A percentile compares a stretch with the other conserved stretches of the same genome.
Evolutionary conservation across 176 grass and related monocot genomes (phyloP).

Genomic region (Phragmites australis): DNA sequence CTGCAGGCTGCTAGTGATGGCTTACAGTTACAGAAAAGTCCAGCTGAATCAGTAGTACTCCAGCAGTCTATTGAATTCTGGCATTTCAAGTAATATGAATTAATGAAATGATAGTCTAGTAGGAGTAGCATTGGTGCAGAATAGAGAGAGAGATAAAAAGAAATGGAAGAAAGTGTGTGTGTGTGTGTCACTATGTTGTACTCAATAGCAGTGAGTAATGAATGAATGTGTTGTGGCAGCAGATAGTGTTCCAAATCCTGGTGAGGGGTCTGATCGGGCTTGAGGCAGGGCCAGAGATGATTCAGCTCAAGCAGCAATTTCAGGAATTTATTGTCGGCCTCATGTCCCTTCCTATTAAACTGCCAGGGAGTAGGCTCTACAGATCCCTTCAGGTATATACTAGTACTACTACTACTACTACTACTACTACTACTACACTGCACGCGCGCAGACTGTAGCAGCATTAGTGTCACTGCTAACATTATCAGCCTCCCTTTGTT

Average conservation of each 20-base stretch:
- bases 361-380: slow-evolving; percentile 84
- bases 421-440: not conserved
- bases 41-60: not conserved
- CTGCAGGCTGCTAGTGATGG: not conserved
- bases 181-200: not conserved
- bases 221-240: slow-evolving; percentile 38
- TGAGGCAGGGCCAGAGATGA: slow-evolving; percentile 76
- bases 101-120: not conserved
- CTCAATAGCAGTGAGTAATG: not conserved
- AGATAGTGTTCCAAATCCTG: slow-evolving; percentile 94
- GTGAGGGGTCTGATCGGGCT: slow-evolving; percentile 87
- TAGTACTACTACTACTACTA: not conserved
- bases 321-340: slow-evolving; percentile 95
- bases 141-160: not conserved
- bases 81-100: not conserved
- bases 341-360: slow-evolving; percentile 90
- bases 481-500: slow-evolving; percentile 33
- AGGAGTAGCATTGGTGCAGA: not conserved
- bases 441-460: not conserved
- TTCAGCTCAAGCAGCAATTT: slow-evolving; percentile 90
- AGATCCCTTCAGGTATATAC: slow-evolving; percentile 73
- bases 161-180: not conserved
- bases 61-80: not conserved
- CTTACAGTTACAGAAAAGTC: not conserved
- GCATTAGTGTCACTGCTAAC: slow-evolving; percentile 4